Evolutionary conservation across 768 basidiomycete genomes (phyloP).

Genomic region (Rhodotorula diobovata): DNA sequence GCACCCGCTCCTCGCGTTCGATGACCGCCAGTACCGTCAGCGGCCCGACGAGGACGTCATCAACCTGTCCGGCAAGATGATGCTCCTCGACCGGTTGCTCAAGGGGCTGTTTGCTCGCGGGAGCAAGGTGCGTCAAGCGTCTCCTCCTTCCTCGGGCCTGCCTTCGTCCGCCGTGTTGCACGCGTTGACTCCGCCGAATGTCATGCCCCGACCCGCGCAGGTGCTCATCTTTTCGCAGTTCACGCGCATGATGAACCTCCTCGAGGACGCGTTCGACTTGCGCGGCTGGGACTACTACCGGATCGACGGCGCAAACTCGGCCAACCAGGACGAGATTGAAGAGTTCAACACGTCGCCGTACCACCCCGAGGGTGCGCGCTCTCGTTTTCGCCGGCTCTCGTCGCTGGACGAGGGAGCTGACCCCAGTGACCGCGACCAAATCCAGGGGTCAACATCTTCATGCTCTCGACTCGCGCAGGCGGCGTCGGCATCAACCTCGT

Average conservation of each 20-base stretch:
- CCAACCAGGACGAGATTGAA: conserved; percentile 64
- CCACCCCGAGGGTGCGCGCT: conserved; percentile 54
- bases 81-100: conserved; percentile 82
- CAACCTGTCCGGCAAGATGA: conserved; percentile 91
- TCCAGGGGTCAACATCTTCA: conserved; percentile 54
- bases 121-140: conserved; percentile 56
- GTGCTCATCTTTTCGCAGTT: conserved; percentile 65
- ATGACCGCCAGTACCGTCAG: conserved; percentile 86
- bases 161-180: too few species aligned
- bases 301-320: conserved; percentile 56
- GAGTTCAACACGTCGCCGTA: conserved; percentile 59
- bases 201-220: background rate
- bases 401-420: too few species aligned
- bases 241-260: conserved; percentile 90
- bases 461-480: conserved; percentile 72
- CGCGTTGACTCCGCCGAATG: too few species aligned
- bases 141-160: conserved; percentile 59
- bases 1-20: conserved; percentile 55
- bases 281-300: conserved; percentile 49
- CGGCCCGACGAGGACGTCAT: conserved; percentile 65
- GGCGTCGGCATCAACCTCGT: conserved; percentile 75
- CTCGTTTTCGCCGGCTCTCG: background rate
- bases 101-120: conserved; percentile 69
- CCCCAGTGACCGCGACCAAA: too few species aligned
- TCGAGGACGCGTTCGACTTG: conserved; percentile 58